These are phyloP conservation scores for Cicer judaicum DNA, from an alignment of 306 rosid genomes.

Conservation along the genomic window DNA sequence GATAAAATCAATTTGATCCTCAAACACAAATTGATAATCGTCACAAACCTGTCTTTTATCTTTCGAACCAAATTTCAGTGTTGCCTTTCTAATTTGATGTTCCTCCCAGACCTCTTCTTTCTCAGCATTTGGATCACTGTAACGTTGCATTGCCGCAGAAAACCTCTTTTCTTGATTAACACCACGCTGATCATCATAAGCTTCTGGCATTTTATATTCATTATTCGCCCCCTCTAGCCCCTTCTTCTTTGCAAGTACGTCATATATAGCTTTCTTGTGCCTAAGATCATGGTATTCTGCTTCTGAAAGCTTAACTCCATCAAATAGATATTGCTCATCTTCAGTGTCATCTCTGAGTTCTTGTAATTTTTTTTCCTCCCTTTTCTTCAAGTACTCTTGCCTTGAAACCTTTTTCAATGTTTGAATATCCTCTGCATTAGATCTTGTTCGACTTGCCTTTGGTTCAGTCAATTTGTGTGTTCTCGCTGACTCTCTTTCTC, in stretches of 20 bases:
- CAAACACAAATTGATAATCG: constrained; percentile 85
- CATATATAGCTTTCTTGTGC: no score
- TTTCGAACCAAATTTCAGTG: constrained; percentile 77
- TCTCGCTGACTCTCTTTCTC: constrained; percentile 57
- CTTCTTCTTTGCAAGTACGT: no score
- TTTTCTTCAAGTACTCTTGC: constrained; percentile 83
- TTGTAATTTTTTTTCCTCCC: constrained; percentile 82
- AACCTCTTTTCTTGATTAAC: constrained; percentile 88
- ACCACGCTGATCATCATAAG: constrained; percentile 79
- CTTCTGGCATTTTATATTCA: constrained; percentile 88
- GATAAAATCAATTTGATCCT: constrained; percentile 89
- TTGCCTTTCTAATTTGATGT: constrained; percentile 88
- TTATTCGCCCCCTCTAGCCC: no score
- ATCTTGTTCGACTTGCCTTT: background rate
- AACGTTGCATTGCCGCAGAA: constrained; percentile 61
- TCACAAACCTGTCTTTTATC: constrained; percentile 66
- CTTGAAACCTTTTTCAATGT: constrained; percentile 70
- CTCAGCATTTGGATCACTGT: constrained; percentile 58
- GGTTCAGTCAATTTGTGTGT: background rate
- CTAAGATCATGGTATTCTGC: background rate
- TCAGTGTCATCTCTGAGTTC: constrained; percentile 87
- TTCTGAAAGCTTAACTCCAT: constrained; percentile 71
- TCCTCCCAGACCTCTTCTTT: constrained; percentile 99
- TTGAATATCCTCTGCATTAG: background rate
- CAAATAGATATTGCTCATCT: constrained; percentile 87